Conservation (phyloP, 1,139 yeast genomes). For the Pichia sp. region DNA sequence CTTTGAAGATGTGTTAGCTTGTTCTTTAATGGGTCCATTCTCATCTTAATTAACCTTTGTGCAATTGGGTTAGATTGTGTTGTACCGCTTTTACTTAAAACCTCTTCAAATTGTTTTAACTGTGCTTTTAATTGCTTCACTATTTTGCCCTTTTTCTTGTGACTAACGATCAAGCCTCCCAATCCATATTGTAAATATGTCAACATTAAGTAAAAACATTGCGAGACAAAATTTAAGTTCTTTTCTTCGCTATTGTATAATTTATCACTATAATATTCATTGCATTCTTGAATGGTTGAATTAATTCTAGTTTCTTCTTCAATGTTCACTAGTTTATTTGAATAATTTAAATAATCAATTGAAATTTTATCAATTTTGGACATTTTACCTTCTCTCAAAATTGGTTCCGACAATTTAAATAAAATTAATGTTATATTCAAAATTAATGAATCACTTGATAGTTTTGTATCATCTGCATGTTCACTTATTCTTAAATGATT, state of each 20-base stretch:
- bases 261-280: constrained; percentile 39
- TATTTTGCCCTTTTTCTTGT: constrained; percentile 47
- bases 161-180: constrained; percentile 64
- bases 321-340: constrained; percentile 49
- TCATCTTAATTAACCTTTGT: constrained; percentile 25
- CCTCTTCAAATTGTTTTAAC: constrained; percentile 40
- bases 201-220: constrained; percentile 73
- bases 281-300: constrained; percentile 66
- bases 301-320: constrained; percentile 78
- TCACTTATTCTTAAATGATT: constrained; percentile 87
- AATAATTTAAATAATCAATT: constrained; percentile 49
- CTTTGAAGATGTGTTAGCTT: constrained; percentile 34
- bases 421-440: constrained; percentile 64
- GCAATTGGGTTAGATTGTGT: constrained; percentile 29
- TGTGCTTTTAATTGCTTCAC: constrained; percentile 49
- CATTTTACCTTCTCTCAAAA: constrained; percentile 48
- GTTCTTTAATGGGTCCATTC: constrained; percentile 25
- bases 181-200: constrained; percentile 84
- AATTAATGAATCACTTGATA: constrained; percentile 80
- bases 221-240: constrained; percentile 71
- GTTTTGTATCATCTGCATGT: constrained; percentile 61
- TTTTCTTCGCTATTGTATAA: constrained; percentile 13
- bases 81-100: constrained; percentile 18
- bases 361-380: constrained; percentile 72
- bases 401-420: constrained; percentile 73